A percentile compares a stretch with the other conserved stretches of the same genome.
phyloP scores from a whole-genome alignment of 805 yeast genomes.

The Komagataella populi region DNA sequence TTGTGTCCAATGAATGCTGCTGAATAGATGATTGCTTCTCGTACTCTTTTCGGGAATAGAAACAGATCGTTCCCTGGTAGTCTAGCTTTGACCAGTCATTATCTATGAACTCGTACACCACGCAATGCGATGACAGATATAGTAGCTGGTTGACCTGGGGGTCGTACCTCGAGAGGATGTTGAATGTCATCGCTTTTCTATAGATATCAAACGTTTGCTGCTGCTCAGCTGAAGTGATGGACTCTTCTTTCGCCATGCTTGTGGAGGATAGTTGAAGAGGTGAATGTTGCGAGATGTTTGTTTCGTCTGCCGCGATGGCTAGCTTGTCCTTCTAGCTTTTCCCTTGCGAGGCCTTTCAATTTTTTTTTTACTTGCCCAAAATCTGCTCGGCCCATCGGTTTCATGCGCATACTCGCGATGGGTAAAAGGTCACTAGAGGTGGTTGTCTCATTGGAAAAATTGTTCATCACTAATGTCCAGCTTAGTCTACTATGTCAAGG shows the following conservation, averaged over 20 bases:
- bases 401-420: background rate
- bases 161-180: constrained; percentile 68
- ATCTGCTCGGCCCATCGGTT: background rate
- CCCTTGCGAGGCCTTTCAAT: background rate
- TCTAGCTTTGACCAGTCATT: constrained; percentile 65
- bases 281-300: background rate
- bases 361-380: background rate
- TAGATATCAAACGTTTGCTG: constrained; percentile 41
- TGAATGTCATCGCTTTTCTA: constrained; percentile 55
- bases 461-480: background rate
- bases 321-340: background rate
- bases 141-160: constrained; percentile 55
- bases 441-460: background rate
- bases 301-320: background rate
- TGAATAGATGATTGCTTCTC: background rate
- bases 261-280: background rate
- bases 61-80: constrained; percentile 55
- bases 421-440: background rate
- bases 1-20: background rate
- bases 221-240: background rate
- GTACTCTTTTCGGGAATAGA: constrained; percentile 36
- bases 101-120: constrained; percentile 49
- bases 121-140: constrained; percentile 60
- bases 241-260: background rate
- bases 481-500: constrained; percentile 18